phyloP scores from a whole-genome alignment of 257 asterid species.

The Eustoma russellianum region DNA sequence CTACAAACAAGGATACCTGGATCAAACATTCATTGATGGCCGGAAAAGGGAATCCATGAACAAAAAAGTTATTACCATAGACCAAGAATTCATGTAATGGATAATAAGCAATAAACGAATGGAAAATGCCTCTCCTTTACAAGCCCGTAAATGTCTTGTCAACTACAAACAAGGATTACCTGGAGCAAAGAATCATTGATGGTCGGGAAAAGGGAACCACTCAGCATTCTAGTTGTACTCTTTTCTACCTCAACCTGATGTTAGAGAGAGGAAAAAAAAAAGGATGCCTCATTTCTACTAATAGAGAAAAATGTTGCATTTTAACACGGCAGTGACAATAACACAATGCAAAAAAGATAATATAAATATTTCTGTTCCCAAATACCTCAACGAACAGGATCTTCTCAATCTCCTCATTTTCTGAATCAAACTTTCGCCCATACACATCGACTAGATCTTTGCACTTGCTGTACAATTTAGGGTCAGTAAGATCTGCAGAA shows the following conservation, averaged over 20 bases:
- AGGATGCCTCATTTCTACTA: no score
- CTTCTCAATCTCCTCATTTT: constrained; percentile 24
- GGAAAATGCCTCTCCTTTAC: no score
- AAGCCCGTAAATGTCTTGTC: no score
- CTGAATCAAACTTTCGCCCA: constrained; percentile 24
- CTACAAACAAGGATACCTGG: not conserved
- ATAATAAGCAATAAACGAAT: no score
- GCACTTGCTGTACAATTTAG: constrained; percentile 57
- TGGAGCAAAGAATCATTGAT: constrained; percentile 56
- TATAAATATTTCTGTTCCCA: not conserved
- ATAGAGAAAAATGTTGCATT: no score
- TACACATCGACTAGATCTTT: constrained; percentile 35
- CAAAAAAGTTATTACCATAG: constrained; percentile 2
- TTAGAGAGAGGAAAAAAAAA: constrained; percentile 4
- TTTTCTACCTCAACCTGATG: constrained; percentile 39
- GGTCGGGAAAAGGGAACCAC: constrained; percentile 34
- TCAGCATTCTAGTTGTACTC: constrained; percentile 23
- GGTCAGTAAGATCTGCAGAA: constrained; percentile 74
- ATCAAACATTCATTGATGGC: no score
- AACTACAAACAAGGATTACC: constrained; percentile 32
- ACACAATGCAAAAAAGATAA: constrained; percentile 4
- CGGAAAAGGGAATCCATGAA: constrained; percentile 9
- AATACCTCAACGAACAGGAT: constrained; percentile 63
- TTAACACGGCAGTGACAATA: not conserved
- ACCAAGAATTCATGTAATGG: no score